phyloP scores from a whole-genome alignment of 2,329 filamentous ascomycete species.

The Diplodia intermedia region DNA sequence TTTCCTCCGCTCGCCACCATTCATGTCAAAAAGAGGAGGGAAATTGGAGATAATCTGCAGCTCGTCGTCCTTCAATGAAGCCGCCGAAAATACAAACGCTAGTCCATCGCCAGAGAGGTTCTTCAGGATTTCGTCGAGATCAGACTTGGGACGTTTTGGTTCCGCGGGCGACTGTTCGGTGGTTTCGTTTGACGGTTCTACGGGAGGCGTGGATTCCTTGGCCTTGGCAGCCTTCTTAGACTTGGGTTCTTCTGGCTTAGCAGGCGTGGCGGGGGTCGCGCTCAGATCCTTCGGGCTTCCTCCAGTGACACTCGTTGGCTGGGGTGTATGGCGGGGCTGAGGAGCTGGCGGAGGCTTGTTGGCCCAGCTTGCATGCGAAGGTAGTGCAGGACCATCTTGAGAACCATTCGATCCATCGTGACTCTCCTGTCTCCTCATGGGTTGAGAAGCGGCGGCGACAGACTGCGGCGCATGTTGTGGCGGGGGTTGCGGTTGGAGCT shows the following conservation, averaged over 20 bases:
- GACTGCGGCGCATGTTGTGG: conserved; percentile 58
- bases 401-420: conserved; percentile 71
- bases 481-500: conserved; percentile 49
- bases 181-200: conserved; percentile 37
- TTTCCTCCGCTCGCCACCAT: conserved; percentile 81
- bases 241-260: conserved; percentile 39
- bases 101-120: conserved; percentile 54
- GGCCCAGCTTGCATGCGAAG: conserved; percentile 93
- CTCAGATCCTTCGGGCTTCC: conserved; percentile 75
- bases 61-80: conserved; percentile 54
- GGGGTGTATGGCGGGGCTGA: conserved; percentile 74
- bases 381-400: conserved; percentile 88
- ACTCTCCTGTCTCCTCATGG: conserved; percentile 77
- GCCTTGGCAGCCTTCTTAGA: conserved; percentile 42
- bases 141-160: conserved; percentile 31
- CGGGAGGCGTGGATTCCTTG: conserved; percentile 38
- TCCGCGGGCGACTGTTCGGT: conserved; percentile 22
- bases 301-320: conserved; percentile 79
- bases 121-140: conserved; percentile 49
- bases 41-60: conserved; percentile 62
- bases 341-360: conserved; percentile 69
- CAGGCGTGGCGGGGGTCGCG: conserved; percentile 49
- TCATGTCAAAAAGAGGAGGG: conserved; percentile 82
- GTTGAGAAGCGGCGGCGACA: conserved; percentile 60
- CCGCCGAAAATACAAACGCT: conserved; percentile 61